Base-by-base conservation (phyloP, 345 rosid genomes). In the Lagerstroemia speciosa region DNA sequence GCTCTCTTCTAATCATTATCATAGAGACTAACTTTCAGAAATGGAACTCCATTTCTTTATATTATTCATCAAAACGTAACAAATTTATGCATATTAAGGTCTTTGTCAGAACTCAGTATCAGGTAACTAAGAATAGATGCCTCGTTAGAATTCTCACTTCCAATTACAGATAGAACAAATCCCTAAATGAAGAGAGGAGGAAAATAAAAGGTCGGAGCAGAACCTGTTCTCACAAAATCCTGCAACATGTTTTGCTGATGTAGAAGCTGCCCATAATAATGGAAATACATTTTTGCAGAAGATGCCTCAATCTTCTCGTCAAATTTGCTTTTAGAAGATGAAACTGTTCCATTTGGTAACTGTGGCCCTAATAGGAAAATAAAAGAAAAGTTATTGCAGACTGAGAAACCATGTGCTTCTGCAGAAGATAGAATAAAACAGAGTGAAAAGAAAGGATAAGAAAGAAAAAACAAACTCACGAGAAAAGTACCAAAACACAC, bases 241-340 rank as follows among this genome's bases (percentile, higher is more conserved):
- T 94, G 99, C 24, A 94, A 78, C 99, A 94, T 94, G 73, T 94
- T 94, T 73, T 94, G 99, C 84, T 94, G 99, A 71, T 94, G 99
- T 37, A 94, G 82, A 74, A 94, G 83, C 68, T 94, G 97, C 60
- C 97, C 99, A 70, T 94, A 94, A 71, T 94, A 94, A 83, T 94
- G 97, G 73, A 94, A 94, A 81, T 94, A 94, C 97, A 94, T 91
- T 82, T 94, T 94, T 57, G 99, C 95, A 26, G 99, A 94, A 30
- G 96, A 84, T 48, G 96, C 58, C 74, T 94, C 99, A 52, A 94
- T 90, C 78, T 94, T 94, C 69, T 79, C 79, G 64, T 91, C 97
- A 30, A 94, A 94, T 86, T 88, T 94, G 95, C 97, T 79, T 71
- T 68, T 85, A 72, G 73, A 69, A 76, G 68, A 65, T 61, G 82